Percentiles rank a stretch among this genome's conserved stretches.
Evolutionary conservation across 1,139 yeast species (phyloP).

Genomic region (Zygosaccharomyces pseudobailii): DNA sequence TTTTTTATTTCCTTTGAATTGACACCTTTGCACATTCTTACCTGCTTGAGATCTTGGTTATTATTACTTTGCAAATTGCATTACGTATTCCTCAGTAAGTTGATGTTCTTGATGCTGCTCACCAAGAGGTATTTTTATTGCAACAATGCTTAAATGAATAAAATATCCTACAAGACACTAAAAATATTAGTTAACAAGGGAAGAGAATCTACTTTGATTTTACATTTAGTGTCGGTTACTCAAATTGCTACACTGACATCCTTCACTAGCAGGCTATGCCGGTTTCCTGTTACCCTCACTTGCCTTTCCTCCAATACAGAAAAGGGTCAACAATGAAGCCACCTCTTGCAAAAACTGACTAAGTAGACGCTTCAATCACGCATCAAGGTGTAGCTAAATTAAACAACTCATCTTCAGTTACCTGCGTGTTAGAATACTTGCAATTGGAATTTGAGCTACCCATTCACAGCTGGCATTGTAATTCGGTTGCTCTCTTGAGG

Average conservation of each 20-base stretch:
- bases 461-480: not conserved
- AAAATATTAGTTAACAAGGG: too few species aligned
- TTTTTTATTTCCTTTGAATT: too few species aligned
- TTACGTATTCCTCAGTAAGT: too few species aligned
- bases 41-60: too few species aligned
- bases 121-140: too few species aligned
- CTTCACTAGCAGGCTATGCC: not conserved
- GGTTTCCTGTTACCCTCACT: not conserved
- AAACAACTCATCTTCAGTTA: not conserved
- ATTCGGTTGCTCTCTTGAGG: not conserved
- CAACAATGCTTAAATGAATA: too few species aligned
- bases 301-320: not conserved
- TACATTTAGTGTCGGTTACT: too few species aligned
- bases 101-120: too few species aligned
- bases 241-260: not conserved
- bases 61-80: too few species aligned
- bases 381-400: not conserved
- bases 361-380: not conserved
- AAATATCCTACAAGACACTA: too few species aligned
- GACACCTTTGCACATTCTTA: too few species aligned
- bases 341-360: not conserved
- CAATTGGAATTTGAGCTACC: not conserved
- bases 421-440: not conserved
- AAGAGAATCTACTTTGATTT: too few species aligned
- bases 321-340: not conserved